A percentile compares a stretch with the other conserved stretches of the same genome.
Conservation (phyloP, 805 yeast species). For the Pichia exigua region DNA sequence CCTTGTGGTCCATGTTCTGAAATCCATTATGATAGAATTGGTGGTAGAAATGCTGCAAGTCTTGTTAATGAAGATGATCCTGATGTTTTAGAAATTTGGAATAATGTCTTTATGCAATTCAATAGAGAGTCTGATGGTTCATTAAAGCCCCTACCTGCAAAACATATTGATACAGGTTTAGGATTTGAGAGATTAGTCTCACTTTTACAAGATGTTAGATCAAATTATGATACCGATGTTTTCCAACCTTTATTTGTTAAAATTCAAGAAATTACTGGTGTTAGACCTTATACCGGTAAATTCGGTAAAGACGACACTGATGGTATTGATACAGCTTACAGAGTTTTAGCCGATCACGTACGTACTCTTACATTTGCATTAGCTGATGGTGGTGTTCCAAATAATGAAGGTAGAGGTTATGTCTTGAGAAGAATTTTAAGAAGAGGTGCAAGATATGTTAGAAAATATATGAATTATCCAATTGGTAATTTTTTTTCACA, state of each 20-base stretch:
- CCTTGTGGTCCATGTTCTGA: conserved; percentile 99
- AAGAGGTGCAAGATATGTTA: conserved; percentile 95
- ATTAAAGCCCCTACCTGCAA: conserved; percentile 78
- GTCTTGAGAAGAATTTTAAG: conserved; percentile 94
- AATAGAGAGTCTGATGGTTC: conserved; percentile 87
- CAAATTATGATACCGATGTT: conserved; percentile 97
- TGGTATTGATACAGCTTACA: conserved; percentile 95
- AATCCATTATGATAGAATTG: conserved; percentile 95
- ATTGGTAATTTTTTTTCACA: conserved; percentile 90
- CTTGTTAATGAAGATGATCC: conserved; percentile 97
- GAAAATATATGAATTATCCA: conserved; percentile 93
- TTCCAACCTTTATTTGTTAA: conserved; percentile 80
- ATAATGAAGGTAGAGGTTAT: conserved; percentile 98
- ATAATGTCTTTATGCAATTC: conserved; percentile 92
- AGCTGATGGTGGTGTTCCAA: conserved; percentile 99
- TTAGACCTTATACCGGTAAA: conserved; percentile 83
- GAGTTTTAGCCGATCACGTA: conserved; percentile 97
- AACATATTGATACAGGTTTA: conserved; percentile 97
- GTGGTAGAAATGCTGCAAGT: conserved; percentile 90
- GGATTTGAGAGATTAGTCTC: conserved; percentile 98
- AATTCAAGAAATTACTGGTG: conserved; percentile 91
- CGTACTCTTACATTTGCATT: conserved; percentile 94
- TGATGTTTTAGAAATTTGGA: conserved; percentile 96
- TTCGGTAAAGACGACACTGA: conserved; percentile 90
- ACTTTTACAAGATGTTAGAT: conserved; percentile 79